Evolutionary conservation across 2,329 filamentous ascomycete species (phyloP).

Genomic region (Periconia sp.): DNA sequence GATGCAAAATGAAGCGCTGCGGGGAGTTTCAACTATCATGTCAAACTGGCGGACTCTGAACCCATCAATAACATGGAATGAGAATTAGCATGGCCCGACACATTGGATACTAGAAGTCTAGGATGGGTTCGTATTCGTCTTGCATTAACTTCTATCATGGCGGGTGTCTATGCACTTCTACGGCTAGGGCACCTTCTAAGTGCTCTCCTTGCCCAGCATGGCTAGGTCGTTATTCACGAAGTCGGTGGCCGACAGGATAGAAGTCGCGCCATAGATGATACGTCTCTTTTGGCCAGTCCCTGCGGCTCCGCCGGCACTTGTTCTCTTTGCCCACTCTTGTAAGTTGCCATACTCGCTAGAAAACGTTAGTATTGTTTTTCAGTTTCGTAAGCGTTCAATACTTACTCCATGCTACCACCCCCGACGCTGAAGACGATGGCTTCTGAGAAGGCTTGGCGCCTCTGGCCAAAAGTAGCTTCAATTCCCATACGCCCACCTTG

Average conservation of each 20-base stretch:
- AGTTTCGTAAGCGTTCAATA: not conserved
- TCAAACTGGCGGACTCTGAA: too few relatives aligned
- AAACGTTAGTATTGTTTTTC: not conserved
- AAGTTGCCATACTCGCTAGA: slow-evolving; percentile 85
- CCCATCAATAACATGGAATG: too few relatives aligned
- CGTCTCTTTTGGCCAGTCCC: slow-evolving; percentile 69
- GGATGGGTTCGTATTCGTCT: too few relatives aligned
- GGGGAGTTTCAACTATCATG: too few relatives aligned
- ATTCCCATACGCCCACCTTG: slow-evolving; percentile 63
- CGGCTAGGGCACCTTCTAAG: too few relatives aligned
- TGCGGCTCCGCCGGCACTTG: slow-evolving; percentile 61
- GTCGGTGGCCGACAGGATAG: slow-evolving; percentile 67
- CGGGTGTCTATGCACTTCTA: not conserved
- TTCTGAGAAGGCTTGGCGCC: slow-evolving; percentile 86
- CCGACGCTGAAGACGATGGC: slow-evolving; percentile 92
- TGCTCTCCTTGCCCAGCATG: slow-evolving; percentile 60
- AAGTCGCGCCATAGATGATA: slow-evolving; percentile 94
- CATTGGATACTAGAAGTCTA: too few relatives aligned
- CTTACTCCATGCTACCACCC: slow-evolving; percentile 87
- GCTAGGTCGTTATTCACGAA: slow-evolving; percentile 65
- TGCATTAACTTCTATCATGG: not conserved
- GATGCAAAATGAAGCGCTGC: too few relatives aligned
- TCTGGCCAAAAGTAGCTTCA: slow-evolving; percentile 85
- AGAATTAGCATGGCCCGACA: too few relatives aligned
- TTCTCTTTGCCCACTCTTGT: slow-evolving; percentile 91